Base-by-base conservation (phyloP, 176 grass and related monocot species). In the Aegilops tauschii region DNA sequence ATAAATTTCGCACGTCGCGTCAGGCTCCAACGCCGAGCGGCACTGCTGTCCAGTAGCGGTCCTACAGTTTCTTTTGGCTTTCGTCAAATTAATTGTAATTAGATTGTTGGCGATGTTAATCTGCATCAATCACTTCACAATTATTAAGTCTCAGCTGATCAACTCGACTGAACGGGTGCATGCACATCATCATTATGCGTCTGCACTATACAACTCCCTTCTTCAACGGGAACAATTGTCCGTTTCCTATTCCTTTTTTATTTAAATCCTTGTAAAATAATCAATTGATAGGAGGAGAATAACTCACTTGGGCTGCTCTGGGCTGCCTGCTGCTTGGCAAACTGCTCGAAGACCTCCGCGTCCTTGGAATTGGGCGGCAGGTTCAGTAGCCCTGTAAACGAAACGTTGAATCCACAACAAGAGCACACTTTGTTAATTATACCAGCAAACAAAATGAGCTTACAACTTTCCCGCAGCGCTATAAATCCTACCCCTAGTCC, bases 281-380 rank as follows among this genome's bases (percentile, higher is more conserved):
- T 52, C 4, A 44, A 1, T 73, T 44, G 12, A 16, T 8, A 12
- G 14, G 25, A 27, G 11, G 0, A 6, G 13, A 1, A 32, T 10
- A n/a, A 83, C 89, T 90, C 17, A 90, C 50, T 27, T 0, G 79
- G n/a, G n/a, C 8, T 29, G 69, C 17, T 70, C 25, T 85, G 77
- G 0, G 62, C 82, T 0, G 4, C 82, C 23, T 49, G 36, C 40
- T 88, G 77, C 86, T 81, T 88, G 3, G 17, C 90, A 47, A 77
- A 88, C 50, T 94, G 35, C 83, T 89, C 83, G 62, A 94, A 94
- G 27, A 94, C 79, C 61, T 91, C 69, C 1, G 92, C 92, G 1
- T 91, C 92, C 83, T 78, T 78, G 78, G 92, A 89, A 70, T 84
- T 80, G 20, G 92, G 80, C 29, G 89, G 39, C 76, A 94, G 65